phyloP scores from a whole-genome alignment of 108 stramenopile species.

The Mediolabrus comicus region DNA sequence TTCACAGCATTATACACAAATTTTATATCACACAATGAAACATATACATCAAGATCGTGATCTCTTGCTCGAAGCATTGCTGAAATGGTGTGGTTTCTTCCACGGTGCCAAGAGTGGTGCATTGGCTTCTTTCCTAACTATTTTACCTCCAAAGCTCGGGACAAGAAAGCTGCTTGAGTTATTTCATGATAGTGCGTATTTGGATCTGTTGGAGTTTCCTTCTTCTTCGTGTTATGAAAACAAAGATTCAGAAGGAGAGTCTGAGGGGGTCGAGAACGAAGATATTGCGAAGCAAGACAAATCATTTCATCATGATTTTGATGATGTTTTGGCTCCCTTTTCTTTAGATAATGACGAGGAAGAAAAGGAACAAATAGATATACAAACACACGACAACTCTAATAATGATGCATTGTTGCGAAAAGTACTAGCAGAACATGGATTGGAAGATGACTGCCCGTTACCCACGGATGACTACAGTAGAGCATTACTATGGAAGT shows the following conservation, averaged over 20 bases:
- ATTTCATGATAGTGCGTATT: slow-evolving; percentile 34
- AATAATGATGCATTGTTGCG: not conserved
- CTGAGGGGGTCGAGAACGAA: not conserved
- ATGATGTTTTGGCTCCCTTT: not conserved
- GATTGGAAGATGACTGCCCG: slow-evolving; percentile 55
- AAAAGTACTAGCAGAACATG: slow-evolving; percentile 26
- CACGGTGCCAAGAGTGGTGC: slow-evolving; percentile 20
- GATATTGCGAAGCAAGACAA: not conserved
- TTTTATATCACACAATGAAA: slow-evolving; percentile 39
- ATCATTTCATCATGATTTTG: not conserved
- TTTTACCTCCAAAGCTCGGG: slow-evolving; percentile 32
- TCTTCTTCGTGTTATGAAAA: not conserved
- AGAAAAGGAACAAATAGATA: not conserved
- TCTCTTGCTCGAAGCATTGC: slow-evolving; percentile 31
- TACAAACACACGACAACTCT: not conserved
- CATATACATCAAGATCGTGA: slow-evolving; percentile 52
- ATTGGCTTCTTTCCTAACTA: slow-evolving; percentile 35
- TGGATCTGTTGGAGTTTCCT: slow-evolving; percentile 39
- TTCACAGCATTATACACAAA: slow-evolving; percentile 34
- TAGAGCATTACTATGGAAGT: slow-evolving; percentile 35
- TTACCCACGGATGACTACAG: slow-evolving; percentile 23
- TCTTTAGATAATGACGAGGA: not conserved
- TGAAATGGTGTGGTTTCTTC: slow-evolving; percentile 47
- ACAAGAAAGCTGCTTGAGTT: slow-evolving; percentile 28
- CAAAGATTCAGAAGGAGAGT: too few relatives aligned